These are phyloP conservation scores for Tolypocladium guangdongense DNA, from an alignment of 2,329 filamentous ascomycete species.

Conservation along the genomic window DNA sequence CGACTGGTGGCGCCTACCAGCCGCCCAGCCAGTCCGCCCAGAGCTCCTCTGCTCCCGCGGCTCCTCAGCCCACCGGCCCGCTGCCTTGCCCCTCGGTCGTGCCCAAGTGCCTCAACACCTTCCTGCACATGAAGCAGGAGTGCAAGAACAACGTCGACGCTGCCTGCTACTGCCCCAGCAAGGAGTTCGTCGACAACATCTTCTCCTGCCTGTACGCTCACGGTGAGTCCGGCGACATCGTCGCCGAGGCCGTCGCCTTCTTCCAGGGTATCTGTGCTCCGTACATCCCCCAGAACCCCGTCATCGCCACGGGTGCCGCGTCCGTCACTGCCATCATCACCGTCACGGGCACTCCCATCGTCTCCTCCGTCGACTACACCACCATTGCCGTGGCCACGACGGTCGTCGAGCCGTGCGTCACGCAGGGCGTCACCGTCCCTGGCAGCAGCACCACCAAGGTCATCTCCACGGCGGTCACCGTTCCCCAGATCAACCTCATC, in stretches of 20 bases:
- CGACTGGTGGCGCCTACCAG: conserved; percentile 9
- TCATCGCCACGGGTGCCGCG: conserved; percentile 66
- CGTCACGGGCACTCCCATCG: conserved; percentile 38
- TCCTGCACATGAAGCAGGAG: conserved; percentile 54
- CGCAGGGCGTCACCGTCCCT: not conserved
- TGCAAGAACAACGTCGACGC: conserved; percentile 79
- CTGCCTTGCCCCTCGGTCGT: conserved; percentile 59
- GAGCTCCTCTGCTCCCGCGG: conserved; percentile 13
- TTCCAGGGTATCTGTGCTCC: conserved; percentile 85
- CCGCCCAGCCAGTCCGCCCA: too few species aligned
- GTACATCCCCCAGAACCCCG: conserved; percentile 68
- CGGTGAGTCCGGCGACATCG: conserved; percentile 53
- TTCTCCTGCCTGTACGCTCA: conserved; percentile 73
- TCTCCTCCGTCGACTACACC: conserved; percentile 37
- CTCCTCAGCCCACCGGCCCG: conserved; percentile 23
- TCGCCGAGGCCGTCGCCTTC: conserved; percentile 65
- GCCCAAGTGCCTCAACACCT: conserved; percentile 86
- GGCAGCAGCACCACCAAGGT: conserved; percentile 32
- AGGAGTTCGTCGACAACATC: conserved; percentile 65
- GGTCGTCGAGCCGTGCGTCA: conserved; percentile 27
- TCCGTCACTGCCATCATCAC: conserved; percentile 51
- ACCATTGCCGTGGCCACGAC: conserved; percentile 36
- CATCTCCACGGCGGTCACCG: conserved; percentile 39
- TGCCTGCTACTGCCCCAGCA: conserved; percentile 77
- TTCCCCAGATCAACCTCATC: conserved; percentile 42